Conservation (phyloP, 2,329 filamentous ascomycete genomes). For the Chrysosporium queenslandicum region DNA sequence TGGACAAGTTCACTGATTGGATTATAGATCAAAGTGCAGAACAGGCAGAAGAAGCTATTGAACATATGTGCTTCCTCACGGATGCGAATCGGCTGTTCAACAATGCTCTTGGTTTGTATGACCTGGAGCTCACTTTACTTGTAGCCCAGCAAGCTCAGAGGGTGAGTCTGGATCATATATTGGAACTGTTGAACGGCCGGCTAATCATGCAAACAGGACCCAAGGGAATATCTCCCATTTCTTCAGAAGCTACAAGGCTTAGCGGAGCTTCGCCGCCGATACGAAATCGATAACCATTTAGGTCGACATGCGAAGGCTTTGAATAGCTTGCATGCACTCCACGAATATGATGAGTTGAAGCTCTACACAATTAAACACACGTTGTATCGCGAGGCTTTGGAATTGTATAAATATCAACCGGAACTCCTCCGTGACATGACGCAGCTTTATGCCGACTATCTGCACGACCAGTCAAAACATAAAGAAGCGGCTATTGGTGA, state of each 20-base stretch:
- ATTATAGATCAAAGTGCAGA: conserved; percentile 49
- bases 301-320: conserved; percentile 68
- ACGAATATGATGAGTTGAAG: conserved; percentile 66
- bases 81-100: conserved; percentile 90
- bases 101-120: conserved; percentile 78
- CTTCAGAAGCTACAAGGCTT: conserved; percentile 76
- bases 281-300: conserved; percentile 82
- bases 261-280: conserved; percentile 59
- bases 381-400: conserved; percentile 67
- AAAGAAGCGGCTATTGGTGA: conserved; percentile 68
- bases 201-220: conserved; percentile 46
- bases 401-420: conserved; percentile 72
- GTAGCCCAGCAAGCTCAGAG: conserved; percentile 94
- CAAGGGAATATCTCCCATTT: conserved; percentile 89
- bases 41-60: conserved; percentile 76
- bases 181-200: background rate
- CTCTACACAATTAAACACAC: conserved; percentile 67
- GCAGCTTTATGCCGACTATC: conserved; percentile 65
- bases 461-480: conserved; percentile 64
- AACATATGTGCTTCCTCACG: conserved; percentile 94
- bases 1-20: conserved; percentile 16
- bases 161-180: conserved; percentile 25
- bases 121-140: conserved; percentile 77
- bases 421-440: conserved; percentile 59
- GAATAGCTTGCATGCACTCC: conserved; percentile 60